Percentiles rank a stretch among this genome's conserved stretches.
phyloP scores from a whole-genome alignment of 164 flowering plant species.

The Magnolia sinica region DNA sequence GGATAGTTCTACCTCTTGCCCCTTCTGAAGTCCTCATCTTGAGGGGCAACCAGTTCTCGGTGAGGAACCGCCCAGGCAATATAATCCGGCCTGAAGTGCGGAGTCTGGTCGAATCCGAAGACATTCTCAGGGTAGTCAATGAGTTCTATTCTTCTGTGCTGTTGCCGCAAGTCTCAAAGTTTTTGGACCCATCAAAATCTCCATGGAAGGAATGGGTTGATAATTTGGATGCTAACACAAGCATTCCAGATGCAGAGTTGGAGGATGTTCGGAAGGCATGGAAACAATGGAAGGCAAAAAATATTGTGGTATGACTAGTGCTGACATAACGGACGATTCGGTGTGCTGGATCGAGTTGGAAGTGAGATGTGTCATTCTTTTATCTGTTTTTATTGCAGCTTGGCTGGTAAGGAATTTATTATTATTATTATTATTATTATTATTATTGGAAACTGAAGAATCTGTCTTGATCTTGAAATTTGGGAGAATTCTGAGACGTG shows the following conservation, averaged over 20 bases:
- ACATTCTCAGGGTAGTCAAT: constrained; percentile 51
- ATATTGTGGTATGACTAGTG: no score
- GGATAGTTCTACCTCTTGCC: constrained; percentile 84
- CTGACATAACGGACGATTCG: no score
- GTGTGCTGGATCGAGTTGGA: no score
- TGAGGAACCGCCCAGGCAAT: constrained; percentile 41
- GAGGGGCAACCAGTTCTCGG: constrained; percentile 54
- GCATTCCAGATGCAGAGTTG: constrained; percentile 60
- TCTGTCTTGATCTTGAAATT: no score
- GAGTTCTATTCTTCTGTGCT: constrained; percentile 49
- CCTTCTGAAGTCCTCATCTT: constrained; percentile 81
- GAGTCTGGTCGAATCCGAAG: constrained; percentile 59
- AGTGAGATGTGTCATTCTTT: no score
- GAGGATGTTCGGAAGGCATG: constrained; percentile 68
- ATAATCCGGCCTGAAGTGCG: constrained; percentile 51
- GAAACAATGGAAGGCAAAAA: constrained; percentile 58
- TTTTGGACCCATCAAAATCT: constrained; percentile 49
- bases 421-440: no score
- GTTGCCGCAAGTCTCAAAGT: constrained; percentile 64
- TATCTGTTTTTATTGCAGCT: no score
- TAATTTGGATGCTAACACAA: constrained; percentile 54
- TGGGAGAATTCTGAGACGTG: no score
- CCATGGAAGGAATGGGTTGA: constrained; percentile 89
- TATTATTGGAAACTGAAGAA: no score
- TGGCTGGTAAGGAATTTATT: no score